phyloP scores from a whole-genome alignment of 2,329 filamentous ascomycete genomes.

The Pestalotiopsis sp. region DNA sequence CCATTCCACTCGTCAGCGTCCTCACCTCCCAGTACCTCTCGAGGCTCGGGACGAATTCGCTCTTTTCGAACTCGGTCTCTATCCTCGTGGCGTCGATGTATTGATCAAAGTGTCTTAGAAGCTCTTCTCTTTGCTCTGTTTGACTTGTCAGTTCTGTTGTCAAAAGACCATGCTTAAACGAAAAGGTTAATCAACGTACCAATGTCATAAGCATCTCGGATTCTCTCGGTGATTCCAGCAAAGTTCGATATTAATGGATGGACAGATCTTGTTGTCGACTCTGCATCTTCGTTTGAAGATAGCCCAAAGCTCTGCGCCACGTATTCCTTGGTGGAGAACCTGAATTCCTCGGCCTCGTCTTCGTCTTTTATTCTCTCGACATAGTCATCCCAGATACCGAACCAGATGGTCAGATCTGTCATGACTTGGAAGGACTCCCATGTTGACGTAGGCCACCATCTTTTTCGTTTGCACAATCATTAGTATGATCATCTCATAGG shows the following conservation, averaged over 20 bases:
- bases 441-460: constrained; percentile 28
- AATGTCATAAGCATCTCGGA: constrained; percentile 21
- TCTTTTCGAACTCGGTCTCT: constrained; percentile 25
- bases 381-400: constrained; percentile 29
- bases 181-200: constrained; percentile 18
- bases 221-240: constrained; percentile 21
- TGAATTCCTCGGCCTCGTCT: constrained; percentile 22
- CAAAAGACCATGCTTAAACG: neutral
- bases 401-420: constrained; percentile 28
- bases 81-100: constrained; percentile 29
- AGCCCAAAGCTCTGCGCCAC: constrained; percentile 14
- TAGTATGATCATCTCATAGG: neutral
- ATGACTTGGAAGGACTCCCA: constrained; percentile 22
- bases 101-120: constrained; percentile 24
- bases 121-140: constrained; percentile 24
- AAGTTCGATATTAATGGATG: constrained; percentile 24
- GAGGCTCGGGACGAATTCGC: constrained; percentile 22
- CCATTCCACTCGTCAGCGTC: constrained; percentile 31
- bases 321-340: constrained; percentile 25
- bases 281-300: neutral
- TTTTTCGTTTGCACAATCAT: constrained; percentile 7
- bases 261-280: neutral
- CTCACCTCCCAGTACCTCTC: constrained; percentile 31
- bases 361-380: constrained; percentile 21
- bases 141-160: neutral